Percentiles rank a stretch among this genome's conserved stretches.
These are phyloP conservation scores for Leucosporidium yakuticum DNA, from an alignment of 768 basidiomycete species.

Conservation along the genomic window DNA sequence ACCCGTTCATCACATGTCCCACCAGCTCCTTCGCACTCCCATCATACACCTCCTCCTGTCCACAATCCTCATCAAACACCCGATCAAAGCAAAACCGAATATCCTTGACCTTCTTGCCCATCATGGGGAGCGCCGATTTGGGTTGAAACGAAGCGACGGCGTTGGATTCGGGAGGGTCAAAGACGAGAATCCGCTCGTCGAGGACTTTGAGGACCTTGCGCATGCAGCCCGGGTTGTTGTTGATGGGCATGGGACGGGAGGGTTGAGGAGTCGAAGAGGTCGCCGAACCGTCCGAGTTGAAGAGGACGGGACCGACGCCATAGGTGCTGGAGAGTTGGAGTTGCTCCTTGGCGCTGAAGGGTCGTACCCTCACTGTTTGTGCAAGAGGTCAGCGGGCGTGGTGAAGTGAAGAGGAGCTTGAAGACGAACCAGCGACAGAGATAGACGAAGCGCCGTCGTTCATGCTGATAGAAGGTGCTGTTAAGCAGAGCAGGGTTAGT, in stretches of 20 bases:
- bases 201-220: constrained; percentile 68
- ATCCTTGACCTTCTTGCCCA: constrained; percentile 88
- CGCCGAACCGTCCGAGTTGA: constrained; percentile 9
- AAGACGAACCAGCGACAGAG: constrained; percentile 23
- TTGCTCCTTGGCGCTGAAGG: constrained; percentile 33
- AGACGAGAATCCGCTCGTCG: constrained; percentile 90
- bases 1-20: constrained; percentile 80
- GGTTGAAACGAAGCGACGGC: constrained; percentile 71
- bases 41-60: constrained; percentile 81
- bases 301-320: constrained; percentile 26
- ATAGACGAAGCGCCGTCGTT: constrained; percentile 9
- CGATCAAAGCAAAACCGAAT: constrained; percentile 94
- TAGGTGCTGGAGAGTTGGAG: constrained; percentile 12
- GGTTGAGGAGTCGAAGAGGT: constrained; percentile 14
- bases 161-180: constrained; percentile 91
- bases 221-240: neutral
- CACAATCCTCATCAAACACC: constrained; percentile 74
- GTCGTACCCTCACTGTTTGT: constrained; percentile 33
- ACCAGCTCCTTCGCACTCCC: constrained; percentile 79
- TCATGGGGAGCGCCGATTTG: constrained; percentile 55
- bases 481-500: no score
- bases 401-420: neutral
- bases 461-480: no score
- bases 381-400: no score
- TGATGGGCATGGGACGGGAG: neutral